These are phyloP conservation scores for Medicago lupulina DNA, from an alignment of 306 rosid species.

Conservation along the genomic window DNA sequence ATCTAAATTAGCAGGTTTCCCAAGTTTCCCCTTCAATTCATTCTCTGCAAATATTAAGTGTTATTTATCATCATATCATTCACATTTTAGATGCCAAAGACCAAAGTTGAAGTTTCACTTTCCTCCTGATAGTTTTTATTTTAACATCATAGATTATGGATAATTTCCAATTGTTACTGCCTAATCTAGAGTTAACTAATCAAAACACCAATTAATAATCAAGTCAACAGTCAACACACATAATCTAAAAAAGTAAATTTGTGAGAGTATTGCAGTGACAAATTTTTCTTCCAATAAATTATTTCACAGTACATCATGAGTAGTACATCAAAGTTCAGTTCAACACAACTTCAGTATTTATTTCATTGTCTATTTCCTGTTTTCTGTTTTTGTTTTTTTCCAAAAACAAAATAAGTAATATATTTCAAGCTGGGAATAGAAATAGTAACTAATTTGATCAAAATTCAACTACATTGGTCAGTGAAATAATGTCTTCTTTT, in stretches of 20 bases:
- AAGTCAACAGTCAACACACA: not conserved
- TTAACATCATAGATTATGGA: too few species aligned
- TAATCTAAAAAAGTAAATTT: not conserved
- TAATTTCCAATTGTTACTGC: too few species aligned
- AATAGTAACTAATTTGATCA: not conserved
- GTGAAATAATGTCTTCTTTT: not conserved
- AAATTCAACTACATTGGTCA: not conserved
- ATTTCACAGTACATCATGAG: not conserved
- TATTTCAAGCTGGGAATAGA: too few species aligned
- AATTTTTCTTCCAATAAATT: too few species aligned
- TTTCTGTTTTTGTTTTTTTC: not conserved
- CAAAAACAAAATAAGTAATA: not conserved
- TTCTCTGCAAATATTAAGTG: constrained; percentile 47
- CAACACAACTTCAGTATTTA: not conserved
- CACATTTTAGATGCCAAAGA: not conserved
- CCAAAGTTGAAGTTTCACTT: not conserved
- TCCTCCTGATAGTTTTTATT: too few species aligned
- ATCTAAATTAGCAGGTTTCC: constrained; percentile 63
- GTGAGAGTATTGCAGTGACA: not conserved
- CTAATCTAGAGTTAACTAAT: too few species aligned
- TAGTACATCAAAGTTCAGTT: not conserved
- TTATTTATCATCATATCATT: not conserved
- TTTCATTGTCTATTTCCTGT: not conserved
- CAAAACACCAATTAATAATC: not conserved
- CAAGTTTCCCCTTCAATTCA: constrained; percentile 60